Base-by-base conservation (phyloP, 2,329 filamentous ascomycete genomes). In the Orbilia quercus region DNA sequence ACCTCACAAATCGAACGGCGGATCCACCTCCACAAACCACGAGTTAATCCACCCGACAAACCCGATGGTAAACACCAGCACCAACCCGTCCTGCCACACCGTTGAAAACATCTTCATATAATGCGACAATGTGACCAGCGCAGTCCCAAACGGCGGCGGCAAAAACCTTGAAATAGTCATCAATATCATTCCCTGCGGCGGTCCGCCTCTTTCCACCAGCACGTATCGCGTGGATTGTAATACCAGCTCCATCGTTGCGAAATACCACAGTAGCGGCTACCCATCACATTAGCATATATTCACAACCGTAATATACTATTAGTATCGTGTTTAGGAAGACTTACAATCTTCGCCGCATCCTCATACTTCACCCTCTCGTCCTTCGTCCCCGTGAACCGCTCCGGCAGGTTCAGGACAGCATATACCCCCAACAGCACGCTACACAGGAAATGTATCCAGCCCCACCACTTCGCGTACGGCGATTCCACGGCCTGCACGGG, bases 191-290 rank as follows among this genome's bases (percentile, higher is more conserved):
- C 83, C 81, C 1, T 85, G 86, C 72, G 86, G 85, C 48, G 85
- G 79, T 40, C 82, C 80, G 16, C 80, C 77, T 70, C 86, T 87
- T 77, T 92, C 90, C n/a, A 73, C 48, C 57, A 91, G 78, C 76
- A 92, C 87, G 79, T 89, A 91, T 22, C 90, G 84, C 28, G 86
- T 88, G 1, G 87, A 89, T 75, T 94, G 86, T 75, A 94, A 82
- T 59, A 91, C 79, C 9, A 91, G 84, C 82, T 95, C 90, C 31
- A 87, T 88, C 0, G 90, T 91, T 4, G 90, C 89, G 79, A 94
- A 95, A n/a, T 90, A 85, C 83, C 88, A 91, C 80, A 94, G 92
- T 81, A 92, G 89, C 74, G 84, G 84, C 48, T 82, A 50, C 53
- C 48, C 11, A 22, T n/a, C 47, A 20, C 53, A 42, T 47, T 12